These are phyloP conservation scores for Choanephora cucurbitarum DNA, from an alignment of 371 early-diverging fungal genomes.

Conservation along the genomic window DNA sequence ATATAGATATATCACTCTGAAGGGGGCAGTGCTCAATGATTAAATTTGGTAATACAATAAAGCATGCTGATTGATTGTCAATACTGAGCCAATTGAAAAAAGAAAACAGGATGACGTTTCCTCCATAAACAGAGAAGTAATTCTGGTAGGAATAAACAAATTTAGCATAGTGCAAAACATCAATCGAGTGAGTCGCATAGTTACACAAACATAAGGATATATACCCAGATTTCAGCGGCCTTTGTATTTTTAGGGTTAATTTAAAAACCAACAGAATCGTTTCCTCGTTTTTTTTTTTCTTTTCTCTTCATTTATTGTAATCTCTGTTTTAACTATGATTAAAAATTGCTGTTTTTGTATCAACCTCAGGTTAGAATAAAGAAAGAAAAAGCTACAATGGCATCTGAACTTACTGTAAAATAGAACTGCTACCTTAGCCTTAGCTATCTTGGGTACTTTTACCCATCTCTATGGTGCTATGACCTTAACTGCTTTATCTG, in stretches of 20 bases:
- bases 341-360: conserved; percentile 49
- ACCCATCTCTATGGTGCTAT: conserved; percentile 40
- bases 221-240: too few relatives aligned
- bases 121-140: too few relatives aligned
- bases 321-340: conserved; percentile 16
- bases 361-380: conserved; percentile 39
- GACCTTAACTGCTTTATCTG: conserved; percentile 32
- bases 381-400: not conserved
- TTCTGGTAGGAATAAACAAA: too few relatives aligned
- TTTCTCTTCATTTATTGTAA: conserved; percentile 9
- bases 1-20: too few relatives aligned
- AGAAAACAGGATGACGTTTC: too few relatives aligned
- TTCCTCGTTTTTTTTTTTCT: conserved; percentile 7
- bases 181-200: not conserved
- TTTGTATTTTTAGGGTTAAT: too few relatives aligned
- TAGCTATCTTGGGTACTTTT: conserved; percentile 38
- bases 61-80: too few relatives aligned
- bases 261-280: not conserved
- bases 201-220: not conserved
- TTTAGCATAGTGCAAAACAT: too few relatives aligned
- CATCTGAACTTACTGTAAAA: too few relatives aligned
- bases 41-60: too few relatives aligned
- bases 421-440: conserved; percentile 44
- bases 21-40: too few relatives aligned
- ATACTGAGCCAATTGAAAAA: too few relatives aligned